A percentile compares a stretch with the other conserved stretches of the same genome.
Conservation (phyloP, 2,329 filamentous ascomycete species). For the Colletotrichum acutatum region DNA sequence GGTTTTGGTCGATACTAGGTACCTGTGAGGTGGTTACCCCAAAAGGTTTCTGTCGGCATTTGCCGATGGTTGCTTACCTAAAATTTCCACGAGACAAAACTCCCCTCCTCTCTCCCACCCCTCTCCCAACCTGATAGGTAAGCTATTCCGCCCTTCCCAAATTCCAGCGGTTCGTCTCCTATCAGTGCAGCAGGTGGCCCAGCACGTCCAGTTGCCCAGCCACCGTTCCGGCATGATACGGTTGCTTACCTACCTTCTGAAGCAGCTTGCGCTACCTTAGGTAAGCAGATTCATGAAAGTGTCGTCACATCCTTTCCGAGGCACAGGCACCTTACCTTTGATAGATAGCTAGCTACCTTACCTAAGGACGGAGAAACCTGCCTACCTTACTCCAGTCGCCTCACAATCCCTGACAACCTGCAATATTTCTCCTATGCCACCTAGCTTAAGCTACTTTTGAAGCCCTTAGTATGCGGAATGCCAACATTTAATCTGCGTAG, state of each 20-base stretch:
- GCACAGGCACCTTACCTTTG: too few species aligned
- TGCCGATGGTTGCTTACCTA: neutral
- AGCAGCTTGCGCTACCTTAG: too few species aligned
- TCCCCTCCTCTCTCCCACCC: too few species aligned
- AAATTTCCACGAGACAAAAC: neutral
- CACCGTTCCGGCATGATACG: too few species aligned
- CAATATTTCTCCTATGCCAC: neutral
- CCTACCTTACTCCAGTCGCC: neutral
- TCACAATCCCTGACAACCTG: neutral
- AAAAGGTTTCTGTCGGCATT: neutral
- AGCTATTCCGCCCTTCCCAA: neutral
- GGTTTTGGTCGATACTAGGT: too few species aligned
- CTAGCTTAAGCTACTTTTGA: neutral
- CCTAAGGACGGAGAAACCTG: neutral
- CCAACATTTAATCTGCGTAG: neutral
- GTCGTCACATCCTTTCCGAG: too few species aligned
- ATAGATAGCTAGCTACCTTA: neutral
- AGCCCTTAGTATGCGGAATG: neutral
- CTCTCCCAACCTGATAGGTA: too few species aligned
- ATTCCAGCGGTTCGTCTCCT: too few species aligned
- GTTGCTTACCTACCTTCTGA: too few species aligned
- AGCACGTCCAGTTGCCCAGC: too few species aligned
- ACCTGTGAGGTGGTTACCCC: neutral
- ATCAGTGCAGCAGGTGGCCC: too few species aligned
- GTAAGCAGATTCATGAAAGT: too few species aligned